Percentiles rank a stretch among this genome's conserved stretches.
These are phyloP conservation scores for Sclerospora graminicola DNA, from an alignment of 352 stramenopile species.

Conservation along the genomic window DNA sequence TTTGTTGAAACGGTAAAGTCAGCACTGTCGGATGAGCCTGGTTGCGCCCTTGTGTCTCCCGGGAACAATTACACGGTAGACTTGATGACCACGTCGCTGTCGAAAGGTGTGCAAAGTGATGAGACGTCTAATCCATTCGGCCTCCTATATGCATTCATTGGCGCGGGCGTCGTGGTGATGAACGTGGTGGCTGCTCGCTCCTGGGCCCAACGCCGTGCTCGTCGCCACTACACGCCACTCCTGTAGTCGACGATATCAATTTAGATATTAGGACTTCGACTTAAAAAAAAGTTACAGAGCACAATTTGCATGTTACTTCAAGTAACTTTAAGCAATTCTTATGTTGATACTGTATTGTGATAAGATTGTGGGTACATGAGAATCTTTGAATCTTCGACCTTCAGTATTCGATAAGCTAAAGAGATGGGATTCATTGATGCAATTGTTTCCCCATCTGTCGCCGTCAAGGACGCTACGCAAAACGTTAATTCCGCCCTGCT, in stretches of 20 bases:
- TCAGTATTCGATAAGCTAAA: too few relatives aligned
- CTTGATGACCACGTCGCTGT: constrained; percentile 22
- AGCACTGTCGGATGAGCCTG: constrained; percentile 22
- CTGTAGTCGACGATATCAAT: constrained; percentile 18
- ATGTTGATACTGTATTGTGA: too few relatives aligned
- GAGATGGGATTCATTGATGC: too few relatives aligned
- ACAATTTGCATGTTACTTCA: too few relatives aligned
- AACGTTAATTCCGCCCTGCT: too few relatives aligned
- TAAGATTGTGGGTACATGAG: too few relatives aligned
- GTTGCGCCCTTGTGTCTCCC: constrained; percentile 18
- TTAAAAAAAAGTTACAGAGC: too few relatives aligned
- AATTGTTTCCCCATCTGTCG: too few relatives aligned
- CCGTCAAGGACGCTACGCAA: too few relatives aligned
- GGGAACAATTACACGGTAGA: constrained; percentile 5
- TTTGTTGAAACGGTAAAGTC: constrained; percentile 19
- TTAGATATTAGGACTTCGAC: too few relatives aligned
- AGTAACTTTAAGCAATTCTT: too few relatives aligned
- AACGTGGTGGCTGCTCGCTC: constrained; percentile 34
- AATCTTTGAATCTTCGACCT: too few relatives aligned
- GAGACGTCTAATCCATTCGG: constrained; percentile 8
- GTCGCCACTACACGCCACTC: constrained; percentile 45
- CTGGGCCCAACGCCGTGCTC: constrained; percentile 32
- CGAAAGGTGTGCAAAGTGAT: constrained; percentile 17
- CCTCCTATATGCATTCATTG: constrained; percentile 31
- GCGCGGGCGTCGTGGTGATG: constrained; percentile 24